Conservation (phyloP, 345 rosid species). For the Bruguiera sexangula region DNA sequence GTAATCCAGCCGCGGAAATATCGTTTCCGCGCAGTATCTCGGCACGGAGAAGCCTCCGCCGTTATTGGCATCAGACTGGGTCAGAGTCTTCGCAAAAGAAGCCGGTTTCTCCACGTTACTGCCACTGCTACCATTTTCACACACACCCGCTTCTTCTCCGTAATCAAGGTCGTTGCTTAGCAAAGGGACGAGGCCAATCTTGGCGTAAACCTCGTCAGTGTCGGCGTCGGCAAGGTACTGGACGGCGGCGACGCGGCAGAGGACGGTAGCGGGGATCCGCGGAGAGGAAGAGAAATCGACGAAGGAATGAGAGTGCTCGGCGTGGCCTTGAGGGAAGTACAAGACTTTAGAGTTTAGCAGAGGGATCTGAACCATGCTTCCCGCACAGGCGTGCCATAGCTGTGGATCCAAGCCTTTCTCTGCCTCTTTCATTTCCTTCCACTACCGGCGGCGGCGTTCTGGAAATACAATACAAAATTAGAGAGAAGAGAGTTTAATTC, state of each 20-base stretch:
- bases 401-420: conserved; percentile 25
- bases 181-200: conserved; percentile 18
- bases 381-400: conserved; percentile 35
- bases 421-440: conserved; percentile 31
- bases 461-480: background rate
- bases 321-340: conserved; percentile 35
- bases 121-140: background rate
- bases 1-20: conserved; percentile 29
- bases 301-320: conserved; percentile 23
- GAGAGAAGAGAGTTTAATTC: background rate
- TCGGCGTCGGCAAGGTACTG: conserved; percentile 25
- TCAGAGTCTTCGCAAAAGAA: conserved; percentile 88
- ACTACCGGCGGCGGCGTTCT: background rate
- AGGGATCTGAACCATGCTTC: conserved; percentile 32
- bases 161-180: conserved; percentile 23
- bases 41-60: conserved; percentile 99
- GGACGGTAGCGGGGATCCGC: conserved; percentile 8
- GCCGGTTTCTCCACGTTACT: conserved; percentile 43
- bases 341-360: conserved; percentile 16
- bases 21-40: conserved; percentile 84
- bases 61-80: conserved; percentile 96
- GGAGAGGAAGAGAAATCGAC: conserved; percentile 21
- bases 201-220: conserved; percentile 25
- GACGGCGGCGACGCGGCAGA: conserved; percentile 22
- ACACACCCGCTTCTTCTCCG: conserved; percentile 21